Base-by-base conservation (phyloP, 176 grass and related monocot genomes). In the Avena atlantica region DNA sequence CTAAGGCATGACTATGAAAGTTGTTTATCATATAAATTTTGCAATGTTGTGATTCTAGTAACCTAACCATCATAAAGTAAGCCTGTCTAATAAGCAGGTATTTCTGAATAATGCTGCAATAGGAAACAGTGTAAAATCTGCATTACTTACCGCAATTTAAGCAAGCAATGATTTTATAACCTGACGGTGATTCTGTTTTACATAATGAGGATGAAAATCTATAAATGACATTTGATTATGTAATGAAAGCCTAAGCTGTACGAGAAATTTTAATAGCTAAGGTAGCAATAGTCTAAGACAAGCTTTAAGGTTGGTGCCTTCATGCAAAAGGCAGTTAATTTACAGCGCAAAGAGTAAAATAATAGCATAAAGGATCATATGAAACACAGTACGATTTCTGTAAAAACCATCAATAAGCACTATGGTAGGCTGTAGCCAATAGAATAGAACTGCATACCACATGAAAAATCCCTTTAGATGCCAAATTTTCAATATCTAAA, bases 401-500 rank as follows among this genome's bases (percentile, higher is more conserved):
- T 60, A 65, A 45, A 42, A 53, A 10, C 8, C 10, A 61, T 80
- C 52, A 75, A 73, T 34, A 80, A 56, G 34, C 25, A 74, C n/a
- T 4, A 23, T 11, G 45, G 45, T 48, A 48, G 45, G 45, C 37
- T 61, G 59, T 25, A 74, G 44, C 16, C 66, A 89, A 81, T 76
- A 67, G 49, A 90, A 59, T 12, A 79, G 31, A 90, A 59, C 84
- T 56, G 80, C 86, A 56, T 93, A 94, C 96, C 90, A 95, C 91
- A 86, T 79, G 88, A 95, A 92, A 84, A 51, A 95, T 98, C 79
- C 88, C 90, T 75, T 95, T 90, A 86, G 84, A 83, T 79, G 88
- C 81, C 79, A 98, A 92, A 89, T 76, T 73, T 87, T 91, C 66
- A 88, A 82, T 68, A 88, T 98, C 96, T 31, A 98, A 62, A 59